phyloP scores from a whole-genome alignment of 2,329 filamentous ascomycete genomes.

The Aspergillus nomiae region DNA sequence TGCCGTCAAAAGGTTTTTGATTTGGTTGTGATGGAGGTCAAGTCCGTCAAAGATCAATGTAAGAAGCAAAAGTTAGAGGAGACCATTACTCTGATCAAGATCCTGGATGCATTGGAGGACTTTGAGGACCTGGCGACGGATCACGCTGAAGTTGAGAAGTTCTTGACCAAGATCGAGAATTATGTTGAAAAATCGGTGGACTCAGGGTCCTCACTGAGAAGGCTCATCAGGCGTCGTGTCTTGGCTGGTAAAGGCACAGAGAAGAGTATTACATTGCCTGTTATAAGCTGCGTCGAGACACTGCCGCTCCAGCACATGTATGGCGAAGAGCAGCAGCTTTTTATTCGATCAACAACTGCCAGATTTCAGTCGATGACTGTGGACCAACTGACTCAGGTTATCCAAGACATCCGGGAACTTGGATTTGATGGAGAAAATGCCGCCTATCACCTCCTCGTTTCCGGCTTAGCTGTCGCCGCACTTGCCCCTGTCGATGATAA shows the following conservation, averaged over 20 bases:
- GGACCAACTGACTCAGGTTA: conserved; percentile 31
- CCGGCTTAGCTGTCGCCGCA: conserved; percentile 37
- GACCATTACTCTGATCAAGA: conserved; percentile 38
- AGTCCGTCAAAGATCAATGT: conserved; percentile 36
- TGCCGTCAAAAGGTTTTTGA: conserved; percentile 39
- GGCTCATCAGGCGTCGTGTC: conserved; percentile 37
- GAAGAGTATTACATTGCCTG: conserved; percentile 29
- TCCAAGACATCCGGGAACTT: conserved; percentile 33
- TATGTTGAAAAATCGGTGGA: conserved; percentile 38
- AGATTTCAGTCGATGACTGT: conserved; percentile 37
- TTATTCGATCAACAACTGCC: conserved; percentile 37
- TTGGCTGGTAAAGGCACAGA: conserved; percentile 33
- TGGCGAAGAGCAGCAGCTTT: conserved; percentile 40
- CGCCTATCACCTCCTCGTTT: conserved; percentile 37
- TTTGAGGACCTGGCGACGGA: conserved; percentile 40
- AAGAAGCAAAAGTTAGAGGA: conserved; percentile 37
- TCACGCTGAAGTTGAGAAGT: conserved; percentile 38
- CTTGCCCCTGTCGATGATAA: conserved; percentile 40
- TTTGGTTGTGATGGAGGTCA: conserved; percentile 37
- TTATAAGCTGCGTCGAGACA: conserved; percentile 37
- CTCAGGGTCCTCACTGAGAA: conserved; percentile 28
- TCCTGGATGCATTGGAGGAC: conserved; percentile 41
- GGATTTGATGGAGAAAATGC: conserved; percentile 33
- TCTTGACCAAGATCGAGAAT: conserved; percentile 38
- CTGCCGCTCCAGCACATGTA: conserved; percentile 40